A percentile compares a stretch with the other conserved stretches of the same genome.
These are phyloP conservation scores for Yamadazyma kanchanaburiensis DNA, from an alignment of 1,139 yeast genomes.

Conservation along the genomic window DNA sequence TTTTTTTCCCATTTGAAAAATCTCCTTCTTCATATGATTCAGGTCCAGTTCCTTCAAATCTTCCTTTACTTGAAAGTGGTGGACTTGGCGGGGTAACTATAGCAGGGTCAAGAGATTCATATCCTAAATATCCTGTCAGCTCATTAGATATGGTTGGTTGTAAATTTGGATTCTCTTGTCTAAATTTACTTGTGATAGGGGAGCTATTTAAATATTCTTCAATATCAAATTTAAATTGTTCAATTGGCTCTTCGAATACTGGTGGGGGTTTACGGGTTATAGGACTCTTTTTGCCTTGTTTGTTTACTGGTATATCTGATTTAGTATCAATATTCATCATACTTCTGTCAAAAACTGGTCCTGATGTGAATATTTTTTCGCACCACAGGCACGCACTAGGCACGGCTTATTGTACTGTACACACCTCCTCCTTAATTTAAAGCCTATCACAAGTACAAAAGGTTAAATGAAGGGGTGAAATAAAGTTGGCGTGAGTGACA, in stretches of 20 bases:
- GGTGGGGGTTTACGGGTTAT: constrained; percentile 12
- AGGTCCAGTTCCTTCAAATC: not conserved
- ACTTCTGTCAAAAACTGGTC: no score
- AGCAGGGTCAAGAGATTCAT: constrained; percentile 13
- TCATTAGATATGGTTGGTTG: constrained; percentile 16
- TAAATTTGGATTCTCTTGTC: constrained; percentile 26
- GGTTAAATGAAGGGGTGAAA: no score
- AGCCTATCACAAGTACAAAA: no score
- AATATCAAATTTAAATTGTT: constrained; percentile 10
- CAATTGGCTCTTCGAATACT: constrained; percentile 6
- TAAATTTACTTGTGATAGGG: constrained; percentile 20
- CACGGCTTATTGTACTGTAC: no score
- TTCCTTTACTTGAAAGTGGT: constrained; percentile 5
- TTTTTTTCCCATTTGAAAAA: no score
- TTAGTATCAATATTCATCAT: no score
- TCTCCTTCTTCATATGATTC: not conserved
- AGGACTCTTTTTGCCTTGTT: no score
- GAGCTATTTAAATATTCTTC: constrained; percentile 22
- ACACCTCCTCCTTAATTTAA: no score
- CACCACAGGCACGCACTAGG: no score
- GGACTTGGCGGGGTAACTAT: constrained; percentile 9
- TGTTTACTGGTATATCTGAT: no score
- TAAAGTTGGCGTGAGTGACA: no score
- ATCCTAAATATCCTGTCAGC: constrained; percentile 7
- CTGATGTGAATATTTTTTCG: no score